phyloP scores from a whole-genome alignment of 495 filamentous ascomycete genomes.

The Lepidopterella palustris region DNA sequence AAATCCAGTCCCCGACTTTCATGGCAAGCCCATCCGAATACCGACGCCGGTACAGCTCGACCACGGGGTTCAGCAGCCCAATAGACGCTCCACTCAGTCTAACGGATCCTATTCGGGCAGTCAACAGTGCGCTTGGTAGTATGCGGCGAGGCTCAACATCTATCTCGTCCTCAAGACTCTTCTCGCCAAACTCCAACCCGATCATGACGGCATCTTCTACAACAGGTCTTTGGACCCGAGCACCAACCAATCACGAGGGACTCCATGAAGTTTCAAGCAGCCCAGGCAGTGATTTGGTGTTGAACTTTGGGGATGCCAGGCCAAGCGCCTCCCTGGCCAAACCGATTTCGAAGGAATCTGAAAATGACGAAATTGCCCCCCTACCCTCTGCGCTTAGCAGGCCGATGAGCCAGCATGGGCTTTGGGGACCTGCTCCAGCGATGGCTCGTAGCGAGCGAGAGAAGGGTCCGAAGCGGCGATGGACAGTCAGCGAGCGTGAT shows the following conservation, averaged over 20 bases:
- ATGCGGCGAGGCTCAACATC: slow-evolving; percentile 31
- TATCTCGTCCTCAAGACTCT: slow-evolving; percentile 1
- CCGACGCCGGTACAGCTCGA: slow-evolving; percentile 12
- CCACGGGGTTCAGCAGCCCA: slow-evolving; percentile 9
- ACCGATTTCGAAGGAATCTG: slow-evolving; percentile 5
- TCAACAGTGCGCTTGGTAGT: slow-evolving; percentile 31
- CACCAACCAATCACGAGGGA: slow-evolving; percentile 10
- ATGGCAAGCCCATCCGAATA: slow-evolving; percentile 7
- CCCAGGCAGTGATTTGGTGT: slow-evolving; percentile 40
- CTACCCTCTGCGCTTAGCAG: slow-evolving; percentile 4
- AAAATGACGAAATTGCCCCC: slow-evolving; percentile 23
- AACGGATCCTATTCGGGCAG: slow-evolving; percentile 13
- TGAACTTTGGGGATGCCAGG: slow-evolving; percentile 36
- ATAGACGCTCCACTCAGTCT: slow-evolving; percentile 12
- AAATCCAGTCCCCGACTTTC: slow-evolving; percentile 15
- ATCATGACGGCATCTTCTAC: slow-evolving; percentile 13
- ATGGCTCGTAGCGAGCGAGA: slow-evolving; percentile 15
- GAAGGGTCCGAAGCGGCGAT: slow-evolving; percentile 34
- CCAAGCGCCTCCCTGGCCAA: neutral
- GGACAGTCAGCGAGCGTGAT: slow-evolving; percentile 31
- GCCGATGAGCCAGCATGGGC: slow-evolving; percentile 15
- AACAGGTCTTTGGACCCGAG: slow-evolving; percentile 20
- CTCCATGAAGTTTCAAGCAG: slow-evolving; percentile 21
- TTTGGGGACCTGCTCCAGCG: slow-evolving; percentile 27
- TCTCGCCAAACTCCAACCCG: slow-evolving; percentile 30